These are phyloP conservation scores for Podospora australis DNA, from an alignment of 495 filamentous ascomycete genomes.

Conservation along the genomic window DNA sequence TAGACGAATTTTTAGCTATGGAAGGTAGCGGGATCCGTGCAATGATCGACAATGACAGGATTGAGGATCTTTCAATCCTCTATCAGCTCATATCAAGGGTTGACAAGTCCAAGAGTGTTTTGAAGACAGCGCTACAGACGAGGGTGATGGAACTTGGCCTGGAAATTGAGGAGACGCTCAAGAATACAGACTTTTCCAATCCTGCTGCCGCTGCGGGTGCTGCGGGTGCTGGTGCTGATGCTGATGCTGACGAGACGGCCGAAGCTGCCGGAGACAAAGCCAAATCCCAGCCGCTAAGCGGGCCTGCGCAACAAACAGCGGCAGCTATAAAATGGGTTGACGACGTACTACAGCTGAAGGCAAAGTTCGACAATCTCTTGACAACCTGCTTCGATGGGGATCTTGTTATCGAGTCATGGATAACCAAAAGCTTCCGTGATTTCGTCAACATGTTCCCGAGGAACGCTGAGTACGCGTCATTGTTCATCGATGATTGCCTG, in stretches of 20 bases:
- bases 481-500: conserved; percentile 96
- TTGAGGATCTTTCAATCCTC: conserved; percentile 67
- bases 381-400: conserved; percentile 62
- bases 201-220: conserved; percentile 36
- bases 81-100: conserved; percentile 74
- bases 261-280: conserved; percentile 43
- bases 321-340: conserved; percentile 95
- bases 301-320: conserved; percentile 54
- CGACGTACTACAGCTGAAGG: conserved; percentile 76
- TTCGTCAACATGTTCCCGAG: conserved; percentile 85
- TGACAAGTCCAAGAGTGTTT: conserved; percentile 62
- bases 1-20: conserved; percentile 75
- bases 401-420: conserved; percentile 67
- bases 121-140: conserved; percentile 63
- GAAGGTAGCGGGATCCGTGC: conserved; percentile 74
- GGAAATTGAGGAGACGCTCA: conserved; percentile 69
- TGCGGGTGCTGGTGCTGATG: conserved; percentile 27
- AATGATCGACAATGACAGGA: conserved; percentile 88
- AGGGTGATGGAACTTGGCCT: conserved; percentile 74
- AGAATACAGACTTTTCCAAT: conserved; percentile 38
- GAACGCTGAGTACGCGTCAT: conserved; percentile 84
- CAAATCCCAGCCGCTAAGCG: conserved; percentile 36
- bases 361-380: conserved; percentile 82
- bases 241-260: conserved; percentile 43
- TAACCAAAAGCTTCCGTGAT: conserved; percentile 76